Evolutionary conservation across 1,284 basidiomycete genomes (phyloP), one percentile per base, ranked within the genome.

Genomic region (Ustilago hordei): DNA sequence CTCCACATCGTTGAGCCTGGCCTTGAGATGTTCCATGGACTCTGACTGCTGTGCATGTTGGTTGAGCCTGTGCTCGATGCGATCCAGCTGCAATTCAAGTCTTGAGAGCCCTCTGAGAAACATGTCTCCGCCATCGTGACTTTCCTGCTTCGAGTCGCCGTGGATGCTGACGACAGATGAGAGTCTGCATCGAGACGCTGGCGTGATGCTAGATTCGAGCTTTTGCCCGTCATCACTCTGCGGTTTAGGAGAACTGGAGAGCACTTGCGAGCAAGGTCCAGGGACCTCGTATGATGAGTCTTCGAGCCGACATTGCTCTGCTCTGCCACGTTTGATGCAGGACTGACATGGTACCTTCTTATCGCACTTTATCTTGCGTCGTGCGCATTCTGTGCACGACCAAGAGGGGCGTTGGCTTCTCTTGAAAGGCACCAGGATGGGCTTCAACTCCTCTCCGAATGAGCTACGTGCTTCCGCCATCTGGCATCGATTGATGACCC

Each of bases 311-410:
- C 78, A 80, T 23, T 66, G 58, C 35, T 80, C 75, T 13, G 67
- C 64, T 31, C 63, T 64, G 31, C 74, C 71, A 6, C 80, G 70
- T 35, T 81, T 76, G 57, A 77, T 45, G 60, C 81, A 82, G 0
- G 81, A 73, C 12, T 71, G 63, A 45, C 80, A 81, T 0, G 80
- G 80, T 19, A 78, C 75, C 60, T 78, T 69, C 58, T 78, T 80
- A 58, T 81, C 78, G 67, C 80, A 81, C 53, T 69, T 71, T 23
- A 75, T 75, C 68, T 81, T 81, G 7, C 80, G 61, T 12, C 78
- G 41, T 4, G 75, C 71, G 38, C 80, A 81, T 60, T 82, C 81
- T 31, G 79, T 78, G 55, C 81, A 82, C 9, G 75, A 78, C 78
- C 78, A 79, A 12, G 70, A 76, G 0, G 78, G 78, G 5, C 78